Conservation (phyloP, 2,329 filamentous ascomycete genomes). For the Fusarium sarcochroum region DNA sequence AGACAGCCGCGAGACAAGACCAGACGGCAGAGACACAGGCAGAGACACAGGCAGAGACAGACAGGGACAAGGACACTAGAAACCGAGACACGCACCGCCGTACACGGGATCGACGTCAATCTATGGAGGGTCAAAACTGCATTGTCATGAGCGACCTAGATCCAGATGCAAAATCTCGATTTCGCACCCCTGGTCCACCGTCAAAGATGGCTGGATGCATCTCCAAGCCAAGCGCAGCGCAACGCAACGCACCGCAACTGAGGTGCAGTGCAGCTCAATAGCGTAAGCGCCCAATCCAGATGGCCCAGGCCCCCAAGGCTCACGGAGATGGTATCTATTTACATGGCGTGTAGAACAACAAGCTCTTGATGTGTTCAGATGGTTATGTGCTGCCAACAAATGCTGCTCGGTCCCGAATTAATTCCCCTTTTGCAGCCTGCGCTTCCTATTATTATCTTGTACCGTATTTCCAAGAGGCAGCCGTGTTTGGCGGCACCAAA, state of each 20-base stretch:
- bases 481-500: neutral
- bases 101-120: conserved; percentile 46
- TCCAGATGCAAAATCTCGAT: conserved; percentile 49
- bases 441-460: no score
- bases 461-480: neutral
- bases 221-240: no score
- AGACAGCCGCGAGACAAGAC: conserved; percentile 9
- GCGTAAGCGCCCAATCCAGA: conserved; percentile 11
- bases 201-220: conserved; percentile 10
- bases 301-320: neutral
- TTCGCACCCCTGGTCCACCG: conserved; percentile 29
- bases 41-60: neutral
- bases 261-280: conserved; percentile 4
- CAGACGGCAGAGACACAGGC: conserved; percentile 5
- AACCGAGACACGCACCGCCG: conserved; percentile 25
- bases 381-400: no score
- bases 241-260: no score
- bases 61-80: conserved; percentile 8
- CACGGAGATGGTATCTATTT: neutral
- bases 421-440: no score
- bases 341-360: no score
- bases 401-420: no score
- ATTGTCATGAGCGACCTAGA: conserved; percentile 36
- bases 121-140: conserved; percentile 38
- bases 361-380: no score